Evolutionary conservation across 176 grass and related monocot species (phyloP).

Genomic region (Avena eriantha): DNA sequence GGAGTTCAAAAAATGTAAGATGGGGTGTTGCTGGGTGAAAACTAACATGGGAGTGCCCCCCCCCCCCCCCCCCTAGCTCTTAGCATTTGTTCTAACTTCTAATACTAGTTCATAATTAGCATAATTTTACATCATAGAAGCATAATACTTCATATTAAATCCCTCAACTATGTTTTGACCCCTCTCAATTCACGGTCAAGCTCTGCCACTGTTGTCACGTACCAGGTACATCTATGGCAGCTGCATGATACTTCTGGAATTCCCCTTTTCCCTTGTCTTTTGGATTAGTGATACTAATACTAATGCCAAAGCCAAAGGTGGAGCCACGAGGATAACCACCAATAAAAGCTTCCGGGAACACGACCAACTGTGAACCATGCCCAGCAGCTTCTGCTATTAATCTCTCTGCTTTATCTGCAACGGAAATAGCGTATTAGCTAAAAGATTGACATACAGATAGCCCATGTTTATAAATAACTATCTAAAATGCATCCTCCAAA

Average conservation of each 20-base stretch:
- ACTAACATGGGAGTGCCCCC: no score
- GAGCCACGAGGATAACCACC: conserved; percentile 92
- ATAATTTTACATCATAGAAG: no score
- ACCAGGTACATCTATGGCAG: conserved; percentile 94
- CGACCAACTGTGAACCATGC: conserved; percentile 83
- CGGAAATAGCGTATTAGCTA: conserved; percentile 23
- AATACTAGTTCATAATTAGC: no score
- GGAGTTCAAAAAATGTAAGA: neutral
- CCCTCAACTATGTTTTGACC: no score
- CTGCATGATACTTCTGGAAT: conserved; percentile 80
- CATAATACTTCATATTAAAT: no score
- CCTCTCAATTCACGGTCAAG: no score
- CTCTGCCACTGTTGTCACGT: neutral
- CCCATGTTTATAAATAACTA: neutral
- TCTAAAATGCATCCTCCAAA: neutral
- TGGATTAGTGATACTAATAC: conserved; percentile 53
- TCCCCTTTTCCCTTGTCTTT: conserved; percentile 79
- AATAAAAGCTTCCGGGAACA: conserved; percentile 92
- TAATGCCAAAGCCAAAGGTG: conserved; percentile 72
- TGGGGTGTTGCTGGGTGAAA: no score
- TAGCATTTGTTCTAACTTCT: no score
- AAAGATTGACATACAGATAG: neutral
- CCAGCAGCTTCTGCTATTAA: conserved; percentile 81
- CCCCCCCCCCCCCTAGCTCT: no score
- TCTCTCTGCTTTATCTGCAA: conserved; percentile 91